These are phyloP conservation scores for Penicillium polonicum DNA, from an alignment of 2,329 filamentous ascomycete genomes.

Conservation along the genomic window DNA sequence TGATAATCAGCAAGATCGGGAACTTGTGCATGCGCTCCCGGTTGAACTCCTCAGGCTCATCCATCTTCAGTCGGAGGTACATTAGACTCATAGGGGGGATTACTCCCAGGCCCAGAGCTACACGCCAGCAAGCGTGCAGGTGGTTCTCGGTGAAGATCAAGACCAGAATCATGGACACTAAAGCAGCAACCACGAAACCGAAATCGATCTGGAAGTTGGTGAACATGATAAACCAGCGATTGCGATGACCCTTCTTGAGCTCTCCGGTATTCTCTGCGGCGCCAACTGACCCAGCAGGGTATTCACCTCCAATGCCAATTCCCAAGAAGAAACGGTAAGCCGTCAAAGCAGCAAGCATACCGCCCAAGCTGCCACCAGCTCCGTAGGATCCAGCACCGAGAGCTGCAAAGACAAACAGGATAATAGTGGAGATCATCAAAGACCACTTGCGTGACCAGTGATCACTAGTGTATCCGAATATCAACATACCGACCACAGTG, in stretches of 20 bases:
- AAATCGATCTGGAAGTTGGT: conserved; percentile 85
- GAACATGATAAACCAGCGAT: conserved; percentile 88
- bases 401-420: conserved; percentile 81
- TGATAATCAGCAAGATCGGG: conserved; percentile 52
- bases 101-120: conserved; percentile 73
- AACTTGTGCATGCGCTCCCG: conserved; percentile 67
- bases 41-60: conserved; percentile 76
- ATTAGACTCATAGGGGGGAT: conserved; percentile 74
- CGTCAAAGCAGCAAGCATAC: conserved; percentile 74
- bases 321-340: conserved; percentile 83
- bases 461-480: conserved; percentile 79
- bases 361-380: conserved; percentile 63
- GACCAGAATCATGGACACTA: conserved; percentile 69
- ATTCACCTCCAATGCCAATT: conserved; percentile 70
- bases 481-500: conserved; percentile 76
- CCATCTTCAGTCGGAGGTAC: conserved; percentile 67
- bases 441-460: conserved; percentile 82
- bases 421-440: conserved; percentile 74
- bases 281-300: conserved; percentile 68
- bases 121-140: conserved; percentile 75
- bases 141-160: conserved; percentile 61
- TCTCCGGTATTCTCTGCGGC: conserved; percentile 82
- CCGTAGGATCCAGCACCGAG: conserved; percentile 76
- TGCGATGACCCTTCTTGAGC: conserved; percentile 75
- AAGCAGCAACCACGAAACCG: conserved; percentile 76